Conservation (phyloP, 495 filamentous ascomycete species). For the Jackrogersella multiformis region DNA sequence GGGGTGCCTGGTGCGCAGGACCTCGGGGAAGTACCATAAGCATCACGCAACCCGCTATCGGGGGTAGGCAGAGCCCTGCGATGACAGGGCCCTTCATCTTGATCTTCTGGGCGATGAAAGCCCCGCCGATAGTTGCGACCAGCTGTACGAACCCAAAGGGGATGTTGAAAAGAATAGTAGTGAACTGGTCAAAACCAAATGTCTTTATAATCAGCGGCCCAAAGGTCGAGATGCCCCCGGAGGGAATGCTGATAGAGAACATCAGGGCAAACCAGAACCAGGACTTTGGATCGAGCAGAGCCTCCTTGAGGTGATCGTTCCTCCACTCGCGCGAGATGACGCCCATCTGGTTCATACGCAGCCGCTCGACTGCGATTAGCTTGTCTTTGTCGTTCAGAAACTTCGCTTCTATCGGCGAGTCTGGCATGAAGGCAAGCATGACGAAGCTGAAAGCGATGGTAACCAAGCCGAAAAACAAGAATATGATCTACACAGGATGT, state of each 20-base stretch:
- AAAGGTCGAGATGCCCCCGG: conserved; percentile 69
- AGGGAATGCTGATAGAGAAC: conserved; percentile 63
- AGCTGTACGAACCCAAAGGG: conserved; percentile 70
- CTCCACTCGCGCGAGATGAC: conserved; percentile 66
- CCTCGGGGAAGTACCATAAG: conserved; percentile 61
- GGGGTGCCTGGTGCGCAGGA: conserved; percentile 54
- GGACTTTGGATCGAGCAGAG: conserved; percentile 65
- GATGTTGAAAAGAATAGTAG: conserved; percentile 70
- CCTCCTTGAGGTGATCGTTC: conserved; percentile 68
- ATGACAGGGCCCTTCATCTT: conserved; percentile 66
- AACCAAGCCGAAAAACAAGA: conserved; percentile 63
- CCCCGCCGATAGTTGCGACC: conserved; percentile 66
- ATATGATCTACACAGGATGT: conserved; percentile 58
- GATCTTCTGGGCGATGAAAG: conserved; percentile 61
- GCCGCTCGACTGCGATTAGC: conserved; percentile 50
- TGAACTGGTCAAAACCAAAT: conserved; percentile 67
- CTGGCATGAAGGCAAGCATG: conserved; percentile 63
- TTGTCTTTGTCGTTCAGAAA: conserved; percentile 67
- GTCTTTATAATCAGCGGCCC: conserved; percentile 68
- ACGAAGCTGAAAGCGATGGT: conserved; percentile 59
- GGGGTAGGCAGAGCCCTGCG: conserved; percentile 63
- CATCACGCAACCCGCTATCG: conserved; percentile 66
- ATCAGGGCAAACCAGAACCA: conserved; percentile 70
- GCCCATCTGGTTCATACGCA: conserved; percentile 73
- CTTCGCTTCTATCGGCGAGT: conserved; percentile 64